Evolutionary conservation across 2,329 filamentous ascomycete genomes (phyloP), one percentile per base, ranked within the genome.

Genomic region (Pseudogymnoascus sp.): DNA sequence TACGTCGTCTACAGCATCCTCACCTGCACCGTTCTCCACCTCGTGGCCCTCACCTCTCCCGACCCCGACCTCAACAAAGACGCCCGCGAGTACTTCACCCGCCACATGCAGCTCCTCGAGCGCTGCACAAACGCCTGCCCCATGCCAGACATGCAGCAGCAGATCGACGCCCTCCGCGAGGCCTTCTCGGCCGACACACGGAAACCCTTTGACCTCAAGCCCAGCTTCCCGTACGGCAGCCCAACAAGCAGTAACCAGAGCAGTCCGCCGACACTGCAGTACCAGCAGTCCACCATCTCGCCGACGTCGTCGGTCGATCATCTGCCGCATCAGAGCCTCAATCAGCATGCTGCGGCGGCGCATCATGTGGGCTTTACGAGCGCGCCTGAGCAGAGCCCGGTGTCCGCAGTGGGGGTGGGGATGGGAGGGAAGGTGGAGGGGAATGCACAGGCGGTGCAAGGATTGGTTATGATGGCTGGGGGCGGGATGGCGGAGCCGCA

Each of bases 1-100:
- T 97, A 96, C 70, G 91, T 90, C 5, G 91, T 97, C n/a, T 97
- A 97, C 70, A 86, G 87, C 61, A 85, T 96, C 25, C 77, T 97
- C 50, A 94, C 91, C 0, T 96, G 92, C 76, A 92, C 93, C 22
- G 92, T 97, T 74, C 81, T 97, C 60, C 92, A 97, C 74, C 75
- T 97, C 74, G 93, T 97, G 66, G 92, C 92, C 4, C 87, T 97
- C 64, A 95, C 92, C 12, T 97, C 91, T 16, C 93, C 94, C 16
- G 92, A 97, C 71, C 89, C 91, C 1, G 89, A 94, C 38, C 82
- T 96, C 62, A 92, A 94, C 70, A 78, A 81, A 0, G 91, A 96
- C 72, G 90, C 93, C 5, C 83, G 90, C 32, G 88, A 93, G 64
- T 97, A 89, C 71, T 97, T 97, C 70, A 89, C 90, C 2, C 83